Conservation (phyloP, 2,329 filamentous ascomycete species). For the Trichoderma sp. region DNA sequence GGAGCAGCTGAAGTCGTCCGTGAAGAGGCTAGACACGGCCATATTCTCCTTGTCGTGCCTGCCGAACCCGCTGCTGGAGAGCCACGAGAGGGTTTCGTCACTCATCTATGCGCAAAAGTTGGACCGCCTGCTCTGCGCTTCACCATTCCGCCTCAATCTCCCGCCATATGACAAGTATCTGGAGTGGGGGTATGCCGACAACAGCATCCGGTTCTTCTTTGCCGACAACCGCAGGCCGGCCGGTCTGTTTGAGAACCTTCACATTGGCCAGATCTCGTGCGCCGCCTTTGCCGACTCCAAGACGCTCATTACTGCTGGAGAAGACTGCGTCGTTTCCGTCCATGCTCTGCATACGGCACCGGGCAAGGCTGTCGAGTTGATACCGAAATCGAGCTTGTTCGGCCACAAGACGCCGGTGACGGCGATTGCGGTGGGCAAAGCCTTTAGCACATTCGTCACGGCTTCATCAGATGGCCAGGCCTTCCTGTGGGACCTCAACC, state of each 20-base stretch:
- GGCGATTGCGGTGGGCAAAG: slow-evolving; percentile 77
- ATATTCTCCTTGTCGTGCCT: slow-evolving; percentile 73
- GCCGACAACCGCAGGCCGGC: slow-evolving; percentile 78
- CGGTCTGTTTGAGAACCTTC: slow-evolving; percentile 89
- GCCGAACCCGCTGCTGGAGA: slow-evolving; percentile 73
- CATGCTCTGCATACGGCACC: slow-evolving; percentile 66
- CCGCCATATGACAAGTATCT: slow-evolving; percentile 90
- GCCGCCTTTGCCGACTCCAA: slow-evolving; percentile 84
- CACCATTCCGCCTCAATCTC: slow-evolving; percentile 81
- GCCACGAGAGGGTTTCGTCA: slow-evolving; percentile 74
- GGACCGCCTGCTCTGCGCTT: slow-evolving; percentile 79
- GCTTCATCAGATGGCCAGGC: slow-evolving; percentile 78
- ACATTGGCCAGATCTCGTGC: slow-evolving; percentile 83
- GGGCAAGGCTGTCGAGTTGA: slow-evolving; percentile 71
- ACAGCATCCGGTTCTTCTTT: slow-evolving; percentile 86
- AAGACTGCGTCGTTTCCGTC: slow-evolving; percentile 86
- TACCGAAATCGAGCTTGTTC: slow-evolving; percentile 77
- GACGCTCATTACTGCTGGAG: slow-evolving; percentile 85
- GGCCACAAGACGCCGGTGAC: slow-evolving; percentile 84
- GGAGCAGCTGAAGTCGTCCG: slow-evolving; percentile 63
- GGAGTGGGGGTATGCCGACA: slow-evolving; percentile 95
- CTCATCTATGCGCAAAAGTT: slow-evolving; percentile 75
- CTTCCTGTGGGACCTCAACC: slow-evolving; percentile 92
- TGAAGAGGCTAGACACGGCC: slow-evolving; percentile 71
- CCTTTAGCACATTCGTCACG: slow-evolving; percentile 84